A percentile compares a stretch with the other conserved stretches of the same genome.
Conservation (phyloP, 495 filamentous ascomycete genomes). For the Aspergillus sclerotiicarbonarius region DNA sequence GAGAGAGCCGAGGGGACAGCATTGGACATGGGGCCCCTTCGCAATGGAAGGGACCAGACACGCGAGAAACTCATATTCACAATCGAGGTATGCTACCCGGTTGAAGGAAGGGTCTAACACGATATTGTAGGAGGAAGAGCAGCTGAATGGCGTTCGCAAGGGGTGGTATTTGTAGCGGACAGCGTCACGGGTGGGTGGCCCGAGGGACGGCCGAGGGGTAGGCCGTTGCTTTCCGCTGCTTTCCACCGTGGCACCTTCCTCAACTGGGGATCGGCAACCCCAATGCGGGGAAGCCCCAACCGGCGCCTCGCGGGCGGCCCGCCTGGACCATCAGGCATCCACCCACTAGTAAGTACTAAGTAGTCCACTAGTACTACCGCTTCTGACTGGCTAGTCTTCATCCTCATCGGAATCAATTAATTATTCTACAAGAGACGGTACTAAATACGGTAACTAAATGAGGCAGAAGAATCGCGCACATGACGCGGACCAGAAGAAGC, state of each 20-base stretch:
- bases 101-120: neutral
- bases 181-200: no score
- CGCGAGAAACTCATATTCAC: slow-evolving; percentile 18
- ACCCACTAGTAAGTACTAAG: no score
- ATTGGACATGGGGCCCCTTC: slow-evolving; percentile 20
- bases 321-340: neutral
- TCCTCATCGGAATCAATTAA: neutral
- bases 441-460: slow-evolving; percentile 2
- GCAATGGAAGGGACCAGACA: slow-evolving; percentile 18
- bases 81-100: neutral
- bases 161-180: neutral
- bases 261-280: no score
- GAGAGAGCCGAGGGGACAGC: slow-evolving; percentile 13
- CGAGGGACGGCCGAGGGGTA: slow-evolving; percentile 3
- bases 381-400: no score
- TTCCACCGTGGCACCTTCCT: no score
- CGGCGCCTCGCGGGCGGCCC: slow-evolving; percentile 10
- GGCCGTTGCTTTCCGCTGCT: slow-evolving; percentile 23
- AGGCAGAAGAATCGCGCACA: slow-evolving; percentile 5
- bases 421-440: slow-evolving; percentile 1
- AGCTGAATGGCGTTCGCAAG: neutral
- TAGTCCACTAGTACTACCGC: no score
- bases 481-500: slow-evolving; percentile 2
- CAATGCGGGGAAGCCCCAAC: slow-evolving; percentile 21
- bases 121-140: neutral